Evolutionary conservation across 2,329 filamentous ascomycete genomes (phyloP).

Genomic region (Hypoxylon sp.): DNA sequence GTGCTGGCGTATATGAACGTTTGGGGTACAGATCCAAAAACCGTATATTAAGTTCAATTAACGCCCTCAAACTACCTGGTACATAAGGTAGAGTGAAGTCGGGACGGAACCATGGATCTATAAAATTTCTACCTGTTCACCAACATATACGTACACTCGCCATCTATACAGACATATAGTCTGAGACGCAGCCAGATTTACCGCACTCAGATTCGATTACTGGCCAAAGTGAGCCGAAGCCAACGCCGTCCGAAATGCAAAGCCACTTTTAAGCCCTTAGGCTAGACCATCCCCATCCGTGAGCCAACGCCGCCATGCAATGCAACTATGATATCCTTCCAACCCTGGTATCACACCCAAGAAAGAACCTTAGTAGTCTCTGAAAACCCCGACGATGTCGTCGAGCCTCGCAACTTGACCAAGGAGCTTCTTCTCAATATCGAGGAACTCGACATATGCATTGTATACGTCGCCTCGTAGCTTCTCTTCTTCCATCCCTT

Average conservation of each 20-base stretch:
- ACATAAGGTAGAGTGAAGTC: background rate
- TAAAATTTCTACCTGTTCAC: background rate
- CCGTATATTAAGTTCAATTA: background rate
- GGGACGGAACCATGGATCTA: background rate
- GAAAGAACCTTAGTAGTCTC: constrained; percentile 74
- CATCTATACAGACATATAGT: constrained; percentile 24
- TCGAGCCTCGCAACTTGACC: constrained; percentile 86
- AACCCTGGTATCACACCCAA: constrained; percentile 36
- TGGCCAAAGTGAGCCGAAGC: constrained; percentile 15
- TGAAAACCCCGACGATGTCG: constrained; percentile 84
- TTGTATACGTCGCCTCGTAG: constrained; percentile 81
- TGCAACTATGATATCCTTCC: constrained; percentile 43
- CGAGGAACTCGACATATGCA: constrained; percentile 70
- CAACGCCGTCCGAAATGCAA: constrained; percentile 37
- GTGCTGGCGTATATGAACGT: background rate
- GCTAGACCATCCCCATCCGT: constrained; percentile 28
- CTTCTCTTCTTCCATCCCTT: constrained; percentile 85
- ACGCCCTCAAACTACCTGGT: background rate
- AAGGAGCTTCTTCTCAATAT: constrained; percentile 80
- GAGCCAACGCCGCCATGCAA: constrained; percentile 53
- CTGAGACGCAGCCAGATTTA: constrained; percentile 16
- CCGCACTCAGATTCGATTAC: constrained; percentile 7
- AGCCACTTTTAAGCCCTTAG: constrained; percentile 31
- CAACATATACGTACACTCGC: constrained; percentile 26
- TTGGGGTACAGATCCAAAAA: background rate